phyloP scores from a whole-genome alignment of 768 basidiomycete species.

The Tulasnella sp. region DNA sequence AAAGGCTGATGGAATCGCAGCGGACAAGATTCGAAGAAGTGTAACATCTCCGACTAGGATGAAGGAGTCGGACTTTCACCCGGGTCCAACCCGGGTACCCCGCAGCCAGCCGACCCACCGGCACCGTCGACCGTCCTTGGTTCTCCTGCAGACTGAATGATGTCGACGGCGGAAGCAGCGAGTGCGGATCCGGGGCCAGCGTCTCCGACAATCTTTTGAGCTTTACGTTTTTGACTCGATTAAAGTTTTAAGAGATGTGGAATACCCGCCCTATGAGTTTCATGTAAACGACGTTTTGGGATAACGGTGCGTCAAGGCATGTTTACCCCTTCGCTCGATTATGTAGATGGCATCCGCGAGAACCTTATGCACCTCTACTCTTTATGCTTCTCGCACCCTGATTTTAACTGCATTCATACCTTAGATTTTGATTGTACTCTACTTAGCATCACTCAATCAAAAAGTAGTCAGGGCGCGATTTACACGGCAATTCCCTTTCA shows the following conservation, averaged over 20 bases:
- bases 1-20: neutral
- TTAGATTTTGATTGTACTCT: neutral
- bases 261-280: neutral
- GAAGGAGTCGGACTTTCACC: neutral
- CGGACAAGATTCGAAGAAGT: neutral
- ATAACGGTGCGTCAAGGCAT: too few relatives aligned
- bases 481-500: too few relatives aligned
- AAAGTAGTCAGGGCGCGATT: too few relatives aligned
- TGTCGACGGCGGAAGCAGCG: neutral
- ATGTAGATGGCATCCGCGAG: too few relatives aligned
- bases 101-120: neutral
- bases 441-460: too few relatives aligned
- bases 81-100: neutral
- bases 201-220: too few relatives aligned
- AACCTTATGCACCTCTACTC: neutral
- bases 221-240: too few relatives aligned
- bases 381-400: neutral
- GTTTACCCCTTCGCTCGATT: too few relatives aligned
- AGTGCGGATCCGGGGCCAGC: too few relatives aligned
- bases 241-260: too few relatives aligned
- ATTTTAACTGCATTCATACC: neutral
- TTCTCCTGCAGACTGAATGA: neutral
- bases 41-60: neutral
- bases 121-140: too few relatives aligned
- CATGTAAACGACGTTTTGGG: too few relatives aligned